Conservation (phyloP, 495 filamentous ascomycete species). For the Glonium stellatum region DNA sequence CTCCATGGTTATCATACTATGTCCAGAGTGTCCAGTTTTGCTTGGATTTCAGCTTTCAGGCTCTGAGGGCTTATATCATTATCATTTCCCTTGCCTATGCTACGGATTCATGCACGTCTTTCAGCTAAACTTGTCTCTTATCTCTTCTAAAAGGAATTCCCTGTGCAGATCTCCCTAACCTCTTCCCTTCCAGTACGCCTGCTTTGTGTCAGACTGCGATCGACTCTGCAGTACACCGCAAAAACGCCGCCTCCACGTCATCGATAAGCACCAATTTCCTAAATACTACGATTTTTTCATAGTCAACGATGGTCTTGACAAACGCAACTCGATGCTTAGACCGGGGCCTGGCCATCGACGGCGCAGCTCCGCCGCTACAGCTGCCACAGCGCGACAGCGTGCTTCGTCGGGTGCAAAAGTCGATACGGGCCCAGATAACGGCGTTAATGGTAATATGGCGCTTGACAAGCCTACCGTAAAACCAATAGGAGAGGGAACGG, state of each 20-base stretch:
- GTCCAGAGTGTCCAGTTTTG: no score
- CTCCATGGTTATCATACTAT: not conserved
- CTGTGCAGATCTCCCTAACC: not conserved
- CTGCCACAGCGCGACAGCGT: not conserved
- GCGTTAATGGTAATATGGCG: not conserved
- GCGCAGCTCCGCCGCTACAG: slow-evolving; percentile 42
- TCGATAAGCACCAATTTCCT: slow-evolving; percentile 93
- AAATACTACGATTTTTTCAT: slow-evolving; percentile 87
- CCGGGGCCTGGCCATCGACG: slow-evolving; percentile 41
- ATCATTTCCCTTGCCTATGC: no score
- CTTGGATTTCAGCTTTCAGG: no score
- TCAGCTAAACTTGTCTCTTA: no score
- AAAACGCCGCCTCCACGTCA: slow-evolving; percentile 78
- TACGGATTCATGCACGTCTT: no score
- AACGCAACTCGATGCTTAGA: slow-evolving; percentile 66
- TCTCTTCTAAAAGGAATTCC: no score
- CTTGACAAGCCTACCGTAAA: not conserved
- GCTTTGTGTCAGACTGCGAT: slow-evolving; percentile 86
- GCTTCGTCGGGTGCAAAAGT: not conserved
- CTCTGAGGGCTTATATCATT: no score
- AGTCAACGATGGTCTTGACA: slow-evolving; percentile 82
- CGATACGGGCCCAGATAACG: not conserved
- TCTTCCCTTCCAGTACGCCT: slow-evolving; percentile 55
- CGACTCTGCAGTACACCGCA: slow-evolving; percentile 73
- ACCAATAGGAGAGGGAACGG: not conserved